These are phyloP conservation scores for Chenopodium quinoa DNA, from an alignment of 148 eudicot species.

Conservation along the genomic window DNA sequence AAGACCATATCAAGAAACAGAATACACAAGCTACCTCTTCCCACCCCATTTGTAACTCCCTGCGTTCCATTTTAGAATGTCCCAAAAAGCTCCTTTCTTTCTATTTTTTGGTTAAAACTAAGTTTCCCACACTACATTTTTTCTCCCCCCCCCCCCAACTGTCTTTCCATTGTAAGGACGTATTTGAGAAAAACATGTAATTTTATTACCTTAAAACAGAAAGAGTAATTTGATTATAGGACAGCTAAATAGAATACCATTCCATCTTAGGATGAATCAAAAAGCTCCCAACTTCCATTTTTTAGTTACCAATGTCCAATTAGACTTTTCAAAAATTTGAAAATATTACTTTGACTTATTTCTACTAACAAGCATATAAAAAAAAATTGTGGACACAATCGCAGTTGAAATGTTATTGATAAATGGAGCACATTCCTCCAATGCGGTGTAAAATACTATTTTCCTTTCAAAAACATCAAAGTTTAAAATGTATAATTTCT, in stretches of 20 bases:
- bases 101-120: background rate
- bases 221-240: background rate
- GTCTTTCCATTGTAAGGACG: too few species aligned
- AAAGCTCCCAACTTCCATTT: background rate
- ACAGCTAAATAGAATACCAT: background rate
- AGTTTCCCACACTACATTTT: background rate
- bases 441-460: too few species aligned
- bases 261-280: background rate
- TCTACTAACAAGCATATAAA: background rate
- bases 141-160: background rate
- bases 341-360: background rate
- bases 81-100: background rate
- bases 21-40: background rate
- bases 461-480: too few species aligned
- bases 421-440: too few species aligned
- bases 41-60: background rate
- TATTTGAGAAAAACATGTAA: too few species aligned
- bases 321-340: background rate
- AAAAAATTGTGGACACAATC: too few species aligned
- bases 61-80: background rate
- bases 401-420: too few species aligned
- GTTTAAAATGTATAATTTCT: too few species aligned
- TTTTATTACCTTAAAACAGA: background rate
- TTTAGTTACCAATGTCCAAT: background rate
- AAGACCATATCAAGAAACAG: background rate